phyloP scores from a whole-genome alignment of 305 asterid genomes.

The Rubia balearica region DNA sequence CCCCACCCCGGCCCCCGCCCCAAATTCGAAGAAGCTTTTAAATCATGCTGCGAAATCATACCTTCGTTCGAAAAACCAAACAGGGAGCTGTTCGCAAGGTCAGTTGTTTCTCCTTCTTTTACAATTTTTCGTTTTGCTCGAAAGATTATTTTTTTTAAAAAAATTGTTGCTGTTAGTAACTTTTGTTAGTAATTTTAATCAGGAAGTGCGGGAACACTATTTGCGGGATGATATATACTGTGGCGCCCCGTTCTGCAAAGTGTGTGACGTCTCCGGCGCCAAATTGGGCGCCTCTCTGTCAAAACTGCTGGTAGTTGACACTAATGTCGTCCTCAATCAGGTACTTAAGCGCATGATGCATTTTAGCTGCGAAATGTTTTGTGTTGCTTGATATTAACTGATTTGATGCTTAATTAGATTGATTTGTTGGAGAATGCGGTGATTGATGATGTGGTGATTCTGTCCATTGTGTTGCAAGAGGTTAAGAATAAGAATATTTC shows the following conservation, averaged over 20 bases:
- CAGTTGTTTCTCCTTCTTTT: not conserved
- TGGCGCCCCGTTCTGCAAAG: slow-evolving; percentile 74
- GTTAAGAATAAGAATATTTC: slow-evolving; percentile 82
- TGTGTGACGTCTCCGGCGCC: slow-evolving; percentile 49
- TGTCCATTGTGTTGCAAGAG: slow-evolving; percentile 82
- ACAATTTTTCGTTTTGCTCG: not conserved
- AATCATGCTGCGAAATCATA: not conserved
- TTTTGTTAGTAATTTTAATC: slow-evolving; percentile 2
- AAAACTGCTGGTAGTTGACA: slow-evolving; percentile 61
- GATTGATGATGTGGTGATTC: slow-evolving; percentile 83
- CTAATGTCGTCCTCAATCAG: slow-evolving; percentile 95
- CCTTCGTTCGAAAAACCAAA: not conserved
- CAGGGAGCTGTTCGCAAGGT: not conserved
- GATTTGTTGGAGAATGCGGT: slow-evolving; percentile 94
- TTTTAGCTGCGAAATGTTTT: not conserved
- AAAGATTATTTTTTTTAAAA: no score
- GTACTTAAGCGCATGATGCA: slow-evolving; percentile 20
- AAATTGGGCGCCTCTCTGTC: slow-evolving; percentile 46
- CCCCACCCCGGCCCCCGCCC: not conserved
- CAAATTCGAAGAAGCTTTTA: not conserved
- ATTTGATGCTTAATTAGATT: slow-evolving; percentile 35
- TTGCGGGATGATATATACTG: slow-evolving; percentile 87
- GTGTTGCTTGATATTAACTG: not conserved
- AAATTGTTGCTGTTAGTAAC: no score
- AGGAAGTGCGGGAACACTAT: slow-evolving; percentile 92